Conservation (phyloP, 2,329 filamentous ascomycete species). For the Rhynchosporium agropyri region DNA sequence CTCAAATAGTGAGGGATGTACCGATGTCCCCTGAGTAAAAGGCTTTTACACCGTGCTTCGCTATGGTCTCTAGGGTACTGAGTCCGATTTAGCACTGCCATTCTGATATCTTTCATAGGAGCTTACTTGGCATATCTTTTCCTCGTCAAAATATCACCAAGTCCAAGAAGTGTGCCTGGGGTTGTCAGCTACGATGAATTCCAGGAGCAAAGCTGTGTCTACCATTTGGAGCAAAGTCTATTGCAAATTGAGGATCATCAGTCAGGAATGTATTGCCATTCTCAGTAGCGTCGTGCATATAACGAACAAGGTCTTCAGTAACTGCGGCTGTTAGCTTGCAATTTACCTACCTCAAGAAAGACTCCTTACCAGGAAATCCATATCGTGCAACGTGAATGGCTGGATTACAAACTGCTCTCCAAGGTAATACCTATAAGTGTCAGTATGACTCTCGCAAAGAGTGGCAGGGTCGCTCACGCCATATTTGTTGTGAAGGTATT, state of each 20-base stretch:
- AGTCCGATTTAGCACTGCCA: not conserved
- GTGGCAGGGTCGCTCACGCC: conserved; percentile 50
- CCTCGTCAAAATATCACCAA: conserved; percentile 66
- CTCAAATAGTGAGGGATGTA: conserved; percentile 17
- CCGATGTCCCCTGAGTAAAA: conserved; percentile 64
- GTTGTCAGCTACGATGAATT: conserved; percentile 12
- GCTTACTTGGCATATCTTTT: conserved; percentile 61
- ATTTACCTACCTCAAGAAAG: no score
- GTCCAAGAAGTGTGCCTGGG: conserved; percentile 53
- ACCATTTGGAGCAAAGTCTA: conserved; percentile 71
- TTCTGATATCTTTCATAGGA: not conserved
- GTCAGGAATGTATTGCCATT: conserved; percentile 59
- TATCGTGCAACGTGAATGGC: conserved; percentile 73
- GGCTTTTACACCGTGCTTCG: conserved; percentile 58
- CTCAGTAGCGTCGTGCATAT: conserved; percentile 61
- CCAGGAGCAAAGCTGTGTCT: not conserved
- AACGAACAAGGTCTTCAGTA: conserved; percentile 71
- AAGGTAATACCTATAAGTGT: conserved; percentile 55
- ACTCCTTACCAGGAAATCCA: conserved; percentile 58
- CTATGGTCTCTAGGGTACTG: conserved; percentile 63
- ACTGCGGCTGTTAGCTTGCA: conserved; percentile 47
- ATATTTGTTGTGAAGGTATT: conserved; percentile 74
- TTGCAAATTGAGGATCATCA: conserved; percentile 63
- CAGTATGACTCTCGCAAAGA: not conserved
- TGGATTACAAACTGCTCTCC: conserved; percentile 72